Evolutionary conservation across 257 asterid genomes (phyloP).

Genomic region (Jasminum sambac): DNA sequence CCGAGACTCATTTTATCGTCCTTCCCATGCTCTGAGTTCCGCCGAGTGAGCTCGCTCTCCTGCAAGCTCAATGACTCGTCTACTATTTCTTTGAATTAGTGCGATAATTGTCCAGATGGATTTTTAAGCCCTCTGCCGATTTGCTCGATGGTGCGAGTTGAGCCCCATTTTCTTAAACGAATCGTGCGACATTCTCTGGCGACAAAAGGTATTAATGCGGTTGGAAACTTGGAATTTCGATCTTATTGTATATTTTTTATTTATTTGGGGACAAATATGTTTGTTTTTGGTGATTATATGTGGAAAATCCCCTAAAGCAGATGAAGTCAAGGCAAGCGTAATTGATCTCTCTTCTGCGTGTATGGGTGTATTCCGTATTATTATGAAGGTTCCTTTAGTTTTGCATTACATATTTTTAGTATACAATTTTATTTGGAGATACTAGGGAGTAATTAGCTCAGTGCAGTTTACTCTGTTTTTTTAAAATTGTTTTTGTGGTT

Average conservation of each 20-base stretch:
- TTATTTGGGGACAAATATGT: slow-evolving; percentile 7
- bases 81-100: slow-evolving; percentile 20
- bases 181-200: slow-evolving; percentile 30
- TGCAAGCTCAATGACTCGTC: slow-evolving; percentile 34
- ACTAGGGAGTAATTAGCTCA: background rate
- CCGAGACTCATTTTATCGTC: slow-evolving; percentile 26
- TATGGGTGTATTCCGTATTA: no score
- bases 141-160: slow-evolving; percentile 35
- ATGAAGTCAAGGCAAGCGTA: background rate
- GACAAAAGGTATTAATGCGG: slow-evolving; percentile 44
- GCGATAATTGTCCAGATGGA: slow-evolving; percentile 22
- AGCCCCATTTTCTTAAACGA: slow-evolving; percentile 35
- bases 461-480: background rate
- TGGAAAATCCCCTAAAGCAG: background rate
- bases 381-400: background rate
- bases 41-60: slow-evolving; percentile 36
- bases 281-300: slow-evolving; percentile 2
- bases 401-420: background rate
- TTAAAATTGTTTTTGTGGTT: background rate
- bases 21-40: slow-evolving; percentile 18
- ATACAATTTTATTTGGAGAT: background rate
- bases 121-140: slow-evolving; percentile 30
- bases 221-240: background rate
- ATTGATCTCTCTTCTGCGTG: background rate
- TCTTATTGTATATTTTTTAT: slow-evolving; percentile 3